These are phyloP conservation scores for Senna siamea DNA, from an alignment of 306 rosid genomes.

Conservation along the genomic window DNA sequence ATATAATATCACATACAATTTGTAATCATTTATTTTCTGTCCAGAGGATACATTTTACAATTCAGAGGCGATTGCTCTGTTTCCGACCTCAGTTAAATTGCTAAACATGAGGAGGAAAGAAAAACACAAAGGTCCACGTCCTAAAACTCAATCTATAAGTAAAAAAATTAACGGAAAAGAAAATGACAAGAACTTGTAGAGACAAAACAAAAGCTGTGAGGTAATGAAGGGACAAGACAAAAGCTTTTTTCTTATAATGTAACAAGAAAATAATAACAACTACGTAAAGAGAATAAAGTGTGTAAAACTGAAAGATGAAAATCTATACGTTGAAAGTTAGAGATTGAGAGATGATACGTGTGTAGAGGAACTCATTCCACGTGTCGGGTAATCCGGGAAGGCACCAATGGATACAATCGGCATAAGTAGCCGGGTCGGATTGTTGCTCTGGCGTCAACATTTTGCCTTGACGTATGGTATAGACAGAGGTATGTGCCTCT, in stretches of 20 bases:
- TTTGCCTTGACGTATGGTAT: slow-evolving; percentile 89
- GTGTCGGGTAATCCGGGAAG: slow-evolving; percentile 95
- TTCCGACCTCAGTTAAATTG: slow-evolving; percentile 20
- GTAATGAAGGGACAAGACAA: background rate
- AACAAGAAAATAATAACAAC: slow-evolving; percentile 26
- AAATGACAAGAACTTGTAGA: slow-evolving; percentile 42
- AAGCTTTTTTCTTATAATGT: background rate
- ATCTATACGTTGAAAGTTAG: slow-evolving; percentile 47
- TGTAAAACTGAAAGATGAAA: background rate
- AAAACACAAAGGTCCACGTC: slow-evolving; percentile 6
- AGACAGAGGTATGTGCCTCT: slow-evolving; percentile 90
- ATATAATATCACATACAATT: slow-evolving; percentile 26
- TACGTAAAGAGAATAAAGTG: background rate
- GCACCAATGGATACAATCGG: slow-evolving; percentile 98
- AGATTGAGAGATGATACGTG: slow-evolving; percentile 69
- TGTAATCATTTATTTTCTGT: slow-evolving; percentile 35
- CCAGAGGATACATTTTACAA: slow-evolving; percentile 42
- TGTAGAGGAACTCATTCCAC: slow-evolving; percentile 86
- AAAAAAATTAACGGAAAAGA: slow-evolving; percentile 31
- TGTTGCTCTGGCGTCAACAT: slow-evolving; percentile 70
- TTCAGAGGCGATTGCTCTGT: slow-evolving; percentile 26
- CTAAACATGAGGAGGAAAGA: background rate
- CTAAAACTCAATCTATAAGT: slow-evolving; percentile 35
- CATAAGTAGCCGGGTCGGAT: slow-evolving; percentile 81
- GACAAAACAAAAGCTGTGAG: slow-evolving; percentile 29